Percentiles rank a stretch among this genome's conserved stretches.
These are phyloP conservation scores for Elsinoe fawcettii DNA, from an alignment of 2,329 filamentous ascomycete genomes.

Conservation along the genomic window DNA sequence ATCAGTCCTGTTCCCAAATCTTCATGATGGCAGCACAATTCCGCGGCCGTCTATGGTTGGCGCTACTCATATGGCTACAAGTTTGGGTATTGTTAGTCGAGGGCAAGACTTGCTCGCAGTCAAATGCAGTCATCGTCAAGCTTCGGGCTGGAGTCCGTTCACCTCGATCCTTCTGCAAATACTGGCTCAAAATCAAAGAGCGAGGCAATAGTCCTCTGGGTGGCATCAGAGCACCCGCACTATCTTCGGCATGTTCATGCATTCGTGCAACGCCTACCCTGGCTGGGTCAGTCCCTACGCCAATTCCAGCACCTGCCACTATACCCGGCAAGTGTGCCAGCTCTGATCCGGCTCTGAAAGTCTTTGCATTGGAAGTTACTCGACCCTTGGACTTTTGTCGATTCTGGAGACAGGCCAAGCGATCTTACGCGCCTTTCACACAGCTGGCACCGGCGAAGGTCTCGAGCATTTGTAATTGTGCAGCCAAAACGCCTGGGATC, in stretches of 20 bases:
- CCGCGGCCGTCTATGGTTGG: background rate
- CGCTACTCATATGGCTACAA: background rate
- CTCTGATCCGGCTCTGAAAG: background rate
- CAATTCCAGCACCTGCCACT: background rate
- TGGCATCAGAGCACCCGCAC: background rate
- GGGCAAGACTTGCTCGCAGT: background rate
- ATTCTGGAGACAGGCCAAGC: background rate
- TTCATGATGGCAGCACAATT: background rate
- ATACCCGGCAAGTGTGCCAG: background rate
- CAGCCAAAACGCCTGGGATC: background rate
- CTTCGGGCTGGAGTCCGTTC: background rate
- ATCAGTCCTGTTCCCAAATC: background rate
- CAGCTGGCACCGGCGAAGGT: background rate
- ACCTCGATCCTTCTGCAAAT: background rate
- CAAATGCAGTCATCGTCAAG: background rate
- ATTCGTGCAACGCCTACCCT: background rate
- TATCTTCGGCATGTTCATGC: background rate
- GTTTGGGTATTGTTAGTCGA: background rate
- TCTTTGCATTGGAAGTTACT: background rate
- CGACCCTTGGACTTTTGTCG: background rate
- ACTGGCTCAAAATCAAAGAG: background rate
- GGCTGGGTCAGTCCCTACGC: background rate
- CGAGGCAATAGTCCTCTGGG: background rate
- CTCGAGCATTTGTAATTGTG: conserved; percentile 11
- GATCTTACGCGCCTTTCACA: background rate